These are phyloP conservation scores for Verticillium nonalfalfae DNA, from an alignment of 2,329 filamentous ascomycete species.

Conservation along the genomic window DNA sequence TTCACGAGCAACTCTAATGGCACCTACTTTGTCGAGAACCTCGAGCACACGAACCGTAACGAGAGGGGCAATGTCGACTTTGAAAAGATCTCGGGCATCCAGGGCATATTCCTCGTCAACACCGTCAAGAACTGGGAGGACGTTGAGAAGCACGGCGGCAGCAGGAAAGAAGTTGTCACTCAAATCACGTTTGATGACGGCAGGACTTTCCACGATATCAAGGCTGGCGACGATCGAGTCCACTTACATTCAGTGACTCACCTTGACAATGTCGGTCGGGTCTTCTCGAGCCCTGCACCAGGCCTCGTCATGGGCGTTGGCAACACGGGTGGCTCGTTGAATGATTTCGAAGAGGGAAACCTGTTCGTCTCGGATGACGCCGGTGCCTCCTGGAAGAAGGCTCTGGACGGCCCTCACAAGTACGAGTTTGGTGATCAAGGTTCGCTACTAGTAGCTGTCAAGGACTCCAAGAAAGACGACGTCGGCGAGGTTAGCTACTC, in stretches of 20 bases:
- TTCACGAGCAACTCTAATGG: slow-evolving; percentile 98
- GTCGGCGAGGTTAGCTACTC: slow-evolving; percentile 64
- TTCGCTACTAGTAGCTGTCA: slow-evolving; percentile 77
- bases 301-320: slow-evolving; percentile 92
- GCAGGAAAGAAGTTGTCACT: slow-evolving; percentile 64
- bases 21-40: slow-evolving; percentile 88
- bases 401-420: slow-evolving; percentile 77
- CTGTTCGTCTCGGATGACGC: slow-evolving; percentile 89
- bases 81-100: slow-evolving; percentile 85
- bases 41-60: slow-evolving; percentile 88
- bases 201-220: slow-evolving; percentile 71
- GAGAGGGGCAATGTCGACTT: slow-evolving; percentile 76
- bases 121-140: slow-evolving; percentile 80
- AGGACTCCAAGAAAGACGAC: slow-evolving; percentile 61
- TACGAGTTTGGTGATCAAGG: slow-evolving; percentile 96
- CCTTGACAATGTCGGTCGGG: slow-evolving; percentile 71
- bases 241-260: slow-evolving; percentile 93
- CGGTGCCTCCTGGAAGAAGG: slow-evolving; percentile 74
- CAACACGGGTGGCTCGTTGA: slow-evolving; percentile 74
- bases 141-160: slow-evolving; percentile 46
- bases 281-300: slow-evolving; percentile 91
- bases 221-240: slow-evolving; percentile 59
- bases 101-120: slow-evolving; percentile 89
- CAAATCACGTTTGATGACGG: slow-evolving; percentile 95
- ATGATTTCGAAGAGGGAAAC: slow-evolving; percentile 65